Evolutionary conservation across 345 rosid species (phyloP).

Genomic region (Hibiscus trionum): DNA sequence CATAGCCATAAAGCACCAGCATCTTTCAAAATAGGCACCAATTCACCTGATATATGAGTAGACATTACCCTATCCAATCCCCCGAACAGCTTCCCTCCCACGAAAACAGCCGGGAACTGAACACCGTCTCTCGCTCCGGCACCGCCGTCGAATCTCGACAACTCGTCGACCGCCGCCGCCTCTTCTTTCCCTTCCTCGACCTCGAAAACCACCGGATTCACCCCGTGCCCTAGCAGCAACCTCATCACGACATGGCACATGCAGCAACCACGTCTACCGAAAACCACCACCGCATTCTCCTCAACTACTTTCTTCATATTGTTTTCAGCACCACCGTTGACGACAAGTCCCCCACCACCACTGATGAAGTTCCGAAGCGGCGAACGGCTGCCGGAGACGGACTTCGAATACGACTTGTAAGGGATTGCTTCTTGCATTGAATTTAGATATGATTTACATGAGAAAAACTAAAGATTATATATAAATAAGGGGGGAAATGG

Average conservation of each 20-base stretch:
- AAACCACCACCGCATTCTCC: conserved; percentile 57
- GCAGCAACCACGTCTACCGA: conserved; percentile 63
- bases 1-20: conserved; percentile 85
- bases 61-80: conserved; percentile 81
- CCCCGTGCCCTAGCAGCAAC: conserved; percentile 64
- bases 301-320: conserved; percentile 31
- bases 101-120: conserved; percentile 64
- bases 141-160: conserved; percentile 18
- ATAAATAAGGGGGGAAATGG: neutral
- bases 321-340: conserved; percentile 4
- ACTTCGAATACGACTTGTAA: conserved; percentile 18
- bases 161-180: conserved; percentile 22
- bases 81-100: conserved; percentile 80
- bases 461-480: neutral
- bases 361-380: conserved; percentile 1
- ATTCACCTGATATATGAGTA: conserved; percentile 72
- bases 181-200: conserved; percentile 50
- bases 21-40: conserved; percentile 73
- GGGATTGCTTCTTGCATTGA: conserved; percentile 61
- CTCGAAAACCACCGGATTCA: conserved; percentile 59
- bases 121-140: conserved; percentile 5
- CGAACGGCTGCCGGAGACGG: conserved; percentile 18
- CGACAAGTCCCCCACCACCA: conserved; percentile 4
- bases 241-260: conserved; percentile 69
- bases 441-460: neutral